Evolutionary conservation across 257 asterid genomes (phyloP).

Genomic region (Salvia splendens): DNA sequence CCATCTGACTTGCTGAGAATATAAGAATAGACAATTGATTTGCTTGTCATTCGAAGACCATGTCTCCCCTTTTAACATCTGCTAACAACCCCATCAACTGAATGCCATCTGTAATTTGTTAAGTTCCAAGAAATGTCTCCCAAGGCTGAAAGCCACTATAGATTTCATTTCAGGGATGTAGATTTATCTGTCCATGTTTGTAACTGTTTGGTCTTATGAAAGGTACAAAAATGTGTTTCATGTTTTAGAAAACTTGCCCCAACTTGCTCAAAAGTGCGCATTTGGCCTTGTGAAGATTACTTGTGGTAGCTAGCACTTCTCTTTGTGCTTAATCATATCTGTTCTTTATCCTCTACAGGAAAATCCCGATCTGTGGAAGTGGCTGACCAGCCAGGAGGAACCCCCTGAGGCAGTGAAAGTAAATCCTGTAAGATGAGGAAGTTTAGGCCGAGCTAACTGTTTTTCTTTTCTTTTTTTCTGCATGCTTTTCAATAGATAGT

Average conservation of each 20-base stretch:
- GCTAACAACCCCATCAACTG: no score
- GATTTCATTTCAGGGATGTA: not conserved
- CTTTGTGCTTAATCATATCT: not conserved
- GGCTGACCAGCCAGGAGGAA: conserved; percentile 83
- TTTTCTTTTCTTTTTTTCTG: not conserved
- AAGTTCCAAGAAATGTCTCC: no score
- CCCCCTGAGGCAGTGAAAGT: conserved; percentile 69
- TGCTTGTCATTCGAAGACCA: no score
- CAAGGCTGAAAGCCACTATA: no score
- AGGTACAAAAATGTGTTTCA: not conserved
- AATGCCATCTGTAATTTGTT: no score
- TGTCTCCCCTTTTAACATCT: no score
- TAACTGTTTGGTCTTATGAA: not conserved
- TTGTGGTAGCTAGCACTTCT: not conserved
- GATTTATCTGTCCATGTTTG: not conserved
- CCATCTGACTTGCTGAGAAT: no score
- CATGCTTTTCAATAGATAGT: not conserved
- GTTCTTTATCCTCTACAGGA: conserved; percentile 52
- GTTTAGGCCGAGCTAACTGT: not conserved
- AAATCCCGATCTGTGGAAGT: conserved; percentile 90
- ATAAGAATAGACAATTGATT: no score
- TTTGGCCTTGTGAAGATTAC: conserved; percentile 11
- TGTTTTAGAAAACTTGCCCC: not conserved
- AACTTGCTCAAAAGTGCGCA: not conserved
- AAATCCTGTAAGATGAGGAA: conserved; percentile 65